A percentile compares a stretch with the other conserved stretches of the same genome.
Evolutionary conservation across 1,284 basidiomycete species (phyloP).

Genomic region (Melanopsichium pennsylvanicum): DNA sequence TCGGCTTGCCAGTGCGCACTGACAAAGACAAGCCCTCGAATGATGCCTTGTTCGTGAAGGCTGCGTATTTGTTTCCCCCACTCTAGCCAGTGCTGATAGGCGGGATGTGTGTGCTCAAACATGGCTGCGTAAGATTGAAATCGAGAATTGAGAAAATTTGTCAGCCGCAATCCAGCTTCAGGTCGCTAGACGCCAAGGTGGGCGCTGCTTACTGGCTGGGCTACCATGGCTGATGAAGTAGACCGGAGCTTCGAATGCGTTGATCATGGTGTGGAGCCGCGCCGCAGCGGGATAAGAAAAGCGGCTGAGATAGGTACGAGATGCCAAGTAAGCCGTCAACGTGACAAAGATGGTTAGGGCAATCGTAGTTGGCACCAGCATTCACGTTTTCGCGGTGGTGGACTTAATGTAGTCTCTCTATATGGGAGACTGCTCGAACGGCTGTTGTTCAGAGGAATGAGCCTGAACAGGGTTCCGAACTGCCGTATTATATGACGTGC

Average conservation of each 20-base stretch:
- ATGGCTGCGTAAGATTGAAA: conserved; percentile 45
- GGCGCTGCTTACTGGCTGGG: conserved; percentile 62
- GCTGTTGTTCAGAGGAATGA: too few species aligned
- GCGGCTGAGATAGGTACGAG: neutral
- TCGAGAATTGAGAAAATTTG: neutral
- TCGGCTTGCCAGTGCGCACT: conserved; percentile 69
- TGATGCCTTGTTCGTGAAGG: conserved; percentile 42
- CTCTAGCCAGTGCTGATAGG: conserved; percentile 67
- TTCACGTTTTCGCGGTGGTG: too few species aligned
- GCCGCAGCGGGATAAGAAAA: neutral
- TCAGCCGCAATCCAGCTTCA: neutral
- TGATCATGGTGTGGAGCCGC: conserved; percentile 6
- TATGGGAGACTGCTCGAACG: too few species aligned
- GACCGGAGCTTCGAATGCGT: conserved; percentile 22
- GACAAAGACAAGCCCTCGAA: conserved; percentile 67
- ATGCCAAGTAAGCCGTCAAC: conserved; percentile 9
- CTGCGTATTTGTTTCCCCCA: conserved; percentile 63
- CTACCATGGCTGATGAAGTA: conserved; percentile 61
- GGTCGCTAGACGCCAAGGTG: too few species aligned
- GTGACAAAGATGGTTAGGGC: conserved; percentile 8
- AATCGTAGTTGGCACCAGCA: conserved; percentile 2
- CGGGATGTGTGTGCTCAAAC: conserved; percentile 64
- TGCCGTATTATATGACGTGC: too few species aligned
- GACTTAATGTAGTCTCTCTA: too few species aligned
- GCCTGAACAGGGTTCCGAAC: too few species aligned